Percentiles rank a stretch among this genome's conserved stretches.
These are phyloP conservation scores for Sabuloglossum arenarium DNA, from an alignment of 495 filamentous ascomycete genomes.

Conservation along the genomic window DNA sequence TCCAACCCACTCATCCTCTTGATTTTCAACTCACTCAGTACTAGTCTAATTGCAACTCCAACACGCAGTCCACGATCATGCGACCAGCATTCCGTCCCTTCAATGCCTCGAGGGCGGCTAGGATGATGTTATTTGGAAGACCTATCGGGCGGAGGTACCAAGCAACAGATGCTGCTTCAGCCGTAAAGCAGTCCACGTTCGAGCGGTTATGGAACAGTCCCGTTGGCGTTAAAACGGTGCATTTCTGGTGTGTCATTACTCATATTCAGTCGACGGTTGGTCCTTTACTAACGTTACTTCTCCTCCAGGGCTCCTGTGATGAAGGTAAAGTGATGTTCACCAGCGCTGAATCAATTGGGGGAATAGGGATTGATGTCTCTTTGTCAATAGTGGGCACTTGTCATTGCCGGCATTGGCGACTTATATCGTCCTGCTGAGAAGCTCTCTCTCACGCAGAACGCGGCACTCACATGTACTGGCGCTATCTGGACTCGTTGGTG, in stretches of 20 bases:
- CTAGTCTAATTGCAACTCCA: neutral
- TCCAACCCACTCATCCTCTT: neutral
- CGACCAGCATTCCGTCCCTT: neutral
- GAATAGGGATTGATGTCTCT: neutral
- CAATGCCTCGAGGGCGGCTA: neutral
- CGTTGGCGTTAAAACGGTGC: conserved; percentile 82
- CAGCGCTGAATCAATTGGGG: neutral
- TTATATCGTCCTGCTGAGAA: conserved; percentile 80
- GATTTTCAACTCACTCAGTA: neutral
- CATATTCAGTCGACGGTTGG: neutral
- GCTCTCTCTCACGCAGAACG: conserved; percentile 82
- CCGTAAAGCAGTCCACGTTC: conserved; percentile 35
- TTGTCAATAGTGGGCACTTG: conserved; percentile 51
- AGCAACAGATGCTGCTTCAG: conserved; percentile 32
- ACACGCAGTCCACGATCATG: neutral
- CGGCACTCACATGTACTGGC: conserved; percentile 71
- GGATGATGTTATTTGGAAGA: neutral
- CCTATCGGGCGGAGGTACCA: conserved; percentile 26
- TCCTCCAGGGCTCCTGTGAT: conserved; percentile 69
- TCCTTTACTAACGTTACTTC: conserved; percentile 1
- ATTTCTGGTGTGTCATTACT: conserved; percentile 61
- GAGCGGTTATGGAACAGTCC: conserved; percentile 71
- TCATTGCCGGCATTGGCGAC: conserved; percentile 80
- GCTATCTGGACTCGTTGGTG: conserved; percentile 98
- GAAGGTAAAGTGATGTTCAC: conserved; percentile 41